Percentiles rank a stretch among this genome's conserved stretches.
Conservation (phyloP, 495 filamentous ascomycete species). For the Rhizodiscina lignyota region DNA sequence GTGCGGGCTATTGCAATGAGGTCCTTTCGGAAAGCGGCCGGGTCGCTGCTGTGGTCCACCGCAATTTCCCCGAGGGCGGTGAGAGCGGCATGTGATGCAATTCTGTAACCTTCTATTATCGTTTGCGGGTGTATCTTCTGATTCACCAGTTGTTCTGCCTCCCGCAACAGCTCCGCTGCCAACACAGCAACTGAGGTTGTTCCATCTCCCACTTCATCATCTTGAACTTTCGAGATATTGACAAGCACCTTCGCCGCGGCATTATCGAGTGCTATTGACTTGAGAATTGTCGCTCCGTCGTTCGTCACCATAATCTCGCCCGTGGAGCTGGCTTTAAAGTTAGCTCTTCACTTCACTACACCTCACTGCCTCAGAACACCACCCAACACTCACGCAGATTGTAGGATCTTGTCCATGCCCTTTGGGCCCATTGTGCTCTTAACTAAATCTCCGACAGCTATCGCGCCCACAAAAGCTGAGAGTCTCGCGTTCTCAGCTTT, state of each 20-base stretch:
- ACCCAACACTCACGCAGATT: slow-evolving; percentile 66
- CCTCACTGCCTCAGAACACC: neutral
- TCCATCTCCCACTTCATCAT: slow-evolving; percentile 95
- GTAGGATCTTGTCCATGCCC: slow-evolving; percentile 99
- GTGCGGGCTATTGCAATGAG: slow-evolving; percentile 81
- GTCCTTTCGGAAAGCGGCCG: slow-evolving; percentile 73
- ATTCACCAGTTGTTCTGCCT: slow-evolving; percentile 92
- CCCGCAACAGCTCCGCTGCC: slow-evolving; percentile 84
- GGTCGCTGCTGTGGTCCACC: slow-evolving; percentile 73
- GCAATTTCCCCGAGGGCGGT: slow-evolving; percentile 68
- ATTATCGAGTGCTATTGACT: slow-evolving; percentile 97
- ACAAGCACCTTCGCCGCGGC: slow-evolving; percentile 94
- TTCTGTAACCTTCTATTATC: slow-evolving; percentile 96
- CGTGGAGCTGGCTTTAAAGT: slow-evolving; percentile 48
- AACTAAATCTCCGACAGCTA: slow-evolving; percentile 90
- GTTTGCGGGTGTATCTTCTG: slow-evolving; percentile 98
- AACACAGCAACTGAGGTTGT: slow-evolving; percentile 86
- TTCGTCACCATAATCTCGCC: slow-evolving; percentile 97
- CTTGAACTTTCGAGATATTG: slow-evolving; percentile 98
- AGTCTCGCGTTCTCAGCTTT: slow-evolving; percentile 99
- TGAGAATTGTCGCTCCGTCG: slow-evolving; percentile 94
- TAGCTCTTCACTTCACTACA: slow-evolving; percentile 3
- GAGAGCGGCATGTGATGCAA: slow-evolving; percentile 81
- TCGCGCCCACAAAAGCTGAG: slow-evolving; percentile 90
- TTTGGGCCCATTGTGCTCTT: slow-evolving; percentile 96